Percentiles rank a stretch among this genome's conserved stretches.
phyloP scores from a whole-genome alignment of 345 rosid genomes.

The Salix udensis region DNA sequence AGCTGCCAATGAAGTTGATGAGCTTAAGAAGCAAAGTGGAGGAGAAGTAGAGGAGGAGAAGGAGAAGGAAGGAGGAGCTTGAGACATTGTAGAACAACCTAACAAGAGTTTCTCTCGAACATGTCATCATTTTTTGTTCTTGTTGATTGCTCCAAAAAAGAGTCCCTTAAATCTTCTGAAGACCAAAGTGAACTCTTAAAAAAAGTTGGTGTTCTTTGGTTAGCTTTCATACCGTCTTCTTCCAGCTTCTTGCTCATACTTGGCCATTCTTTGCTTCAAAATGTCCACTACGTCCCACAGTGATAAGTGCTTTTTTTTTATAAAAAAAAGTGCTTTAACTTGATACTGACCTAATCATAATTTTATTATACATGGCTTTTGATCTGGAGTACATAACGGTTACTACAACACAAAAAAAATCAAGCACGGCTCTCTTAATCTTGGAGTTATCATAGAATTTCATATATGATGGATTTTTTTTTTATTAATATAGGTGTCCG shows the following conservation, averaged over 20 bases:
- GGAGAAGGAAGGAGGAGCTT: constrained; percentile 56
- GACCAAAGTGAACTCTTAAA: constrained; percentile 27
- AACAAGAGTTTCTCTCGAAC: constrained; percentile 66
- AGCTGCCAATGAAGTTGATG: constrained; percentile 62
- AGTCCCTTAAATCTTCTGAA: constrained; percentile 13
- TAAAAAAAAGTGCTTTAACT: neutral
- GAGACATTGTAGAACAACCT: constrained; percentile 74
- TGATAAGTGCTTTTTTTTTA: neutral
- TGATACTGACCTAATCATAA: neutral
- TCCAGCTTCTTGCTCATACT: constrained; percentile 16
- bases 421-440: no score
- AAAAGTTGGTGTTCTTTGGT: constrained; percentile 19
- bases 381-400: no score
- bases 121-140: constrained; percentile 55
- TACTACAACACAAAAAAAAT: no score
- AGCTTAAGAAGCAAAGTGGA: constrained; percentile 50
- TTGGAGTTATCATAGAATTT: no score
- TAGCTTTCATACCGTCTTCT: constrained; percentile 6
- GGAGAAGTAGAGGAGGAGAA: constrained; percentile 64
- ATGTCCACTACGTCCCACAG: constrained; percentile 21
- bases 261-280: constrained; percentile 12
- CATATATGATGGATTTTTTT: no score
- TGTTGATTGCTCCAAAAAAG: constrained; percentile 22
- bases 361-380: no score
- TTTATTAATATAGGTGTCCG: no score